Evolutionary conservation across 495 filamentous ascomycete species (phyloP), one percentile per base, ranked within the genome.

Genomic region (Aspergillus olivimuriae): DNA sequence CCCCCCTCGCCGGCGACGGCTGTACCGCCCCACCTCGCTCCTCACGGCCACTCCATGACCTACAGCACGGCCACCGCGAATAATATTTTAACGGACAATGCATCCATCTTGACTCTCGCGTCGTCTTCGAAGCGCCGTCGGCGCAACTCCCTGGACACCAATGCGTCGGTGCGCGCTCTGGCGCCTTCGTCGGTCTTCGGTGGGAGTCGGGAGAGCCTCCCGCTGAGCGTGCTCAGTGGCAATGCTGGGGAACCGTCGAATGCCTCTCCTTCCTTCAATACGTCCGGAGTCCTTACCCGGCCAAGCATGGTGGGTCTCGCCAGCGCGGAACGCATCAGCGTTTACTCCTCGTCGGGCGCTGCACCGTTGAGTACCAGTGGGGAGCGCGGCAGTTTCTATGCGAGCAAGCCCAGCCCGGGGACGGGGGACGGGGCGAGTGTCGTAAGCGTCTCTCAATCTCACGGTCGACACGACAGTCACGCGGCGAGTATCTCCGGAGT

Each of bases 41-140:
- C 78, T 36, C 69, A 77, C 12, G 77, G 77, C 17, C 76, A 91
- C 52, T 87, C 87, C 0, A 77, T 82, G 22, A 95, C 90, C 4
- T 98, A 98, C 64, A 82, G 69, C 46, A 80, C 80, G 3, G 92
- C 90, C 1, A 96, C 88, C 0, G 92, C 92, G 33, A 94, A 96
- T 65, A 89, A 89, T 58, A 74, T 92, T 11, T 69, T 95, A 18
- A 94, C 87, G 6, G 92, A 98, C 57, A 90, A 98, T 58, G 92
- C 92, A 1, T 95, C 89, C 14, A 91, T 97, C 44, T 76, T 98
- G 19, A 98, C 92, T 0, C 76, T 98, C n/a, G 92, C 92, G 1
- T 95, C 89, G 4, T 96, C 90, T 0, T 95, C 89, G 16, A 94
- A 96, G 60, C 79, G 84, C 20, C 83, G 87, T 34, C 84, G 92